These are phyloP conservation scores for Euphorbia celastroides DNA, from an alignment of 441 rosid genomes.

Conservation along the genomic window DNA sequence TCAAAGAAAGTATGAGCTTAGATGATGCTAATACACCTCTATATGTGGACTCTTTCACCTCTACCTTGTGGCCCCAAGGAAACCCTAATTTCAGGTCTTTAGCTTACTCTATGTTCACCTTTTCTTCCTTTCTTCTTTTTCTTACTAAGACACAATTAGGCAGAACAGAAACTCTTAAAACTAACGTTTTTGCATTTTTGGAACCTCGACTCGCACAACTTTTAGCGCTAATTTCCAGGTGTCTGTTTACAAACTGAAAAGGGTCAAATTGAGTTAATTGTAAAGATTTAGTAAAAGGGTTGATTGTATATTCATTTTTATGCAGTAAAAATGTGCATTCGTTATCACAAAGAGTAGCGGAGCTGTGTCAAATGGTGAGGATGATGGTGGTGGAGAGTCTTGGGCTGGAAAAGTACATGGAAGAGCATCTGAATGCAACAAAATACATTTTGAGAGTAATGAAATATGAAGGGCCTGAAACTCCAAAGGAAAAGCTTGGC, in stretches of 20 bases:
- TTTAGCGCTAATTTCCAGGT: too few species aligned
- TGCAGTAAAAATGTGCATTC: slow-evolving; percentile 44
- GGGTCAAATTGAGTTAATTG: too few species aligned
- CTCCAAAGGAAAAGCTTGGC: slow-evolving; percentile 46
- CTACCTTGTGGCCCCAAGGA: slow-evolving; percentile 30
- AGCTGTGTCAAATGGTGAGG: slow-evolving; percentile 44
- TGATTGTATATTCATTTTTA: background rate
- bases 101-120: background rate
- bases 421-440: slow-evolving; percentile 61
- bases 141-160: too few species aligned
- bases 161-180: too few species aligned
- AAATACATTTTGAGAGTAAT: slow-evolving; percentile 51
- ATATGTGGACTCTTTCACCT: slow-evolving; percentile 16
- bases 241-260: too few species aligned
- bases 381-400: slow-evolving; percentile 71
- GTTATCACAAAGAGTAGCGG: slow-evolving; percentile 37
- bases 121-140: background rate
- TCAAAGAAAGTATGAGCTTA: slow-evolving; percentile 32
- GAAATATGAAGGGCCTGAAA: slow-evolving; percentile 59
- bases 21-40: slow-evolving; percentile 20
- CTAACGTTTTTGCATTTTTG: too few species aligned
- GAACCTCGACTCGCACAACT: too few species aligned
- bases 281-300: too few species aligned
- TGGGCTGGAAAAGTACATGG: slow-evolving; percentile 45
- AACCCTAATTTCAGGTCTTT: slow-evolving; percentile 13